Evolutionary conservation across 495 filamentous ascomycete species (phyloP).

Genomic region (Neurospora sp.): DNA sequence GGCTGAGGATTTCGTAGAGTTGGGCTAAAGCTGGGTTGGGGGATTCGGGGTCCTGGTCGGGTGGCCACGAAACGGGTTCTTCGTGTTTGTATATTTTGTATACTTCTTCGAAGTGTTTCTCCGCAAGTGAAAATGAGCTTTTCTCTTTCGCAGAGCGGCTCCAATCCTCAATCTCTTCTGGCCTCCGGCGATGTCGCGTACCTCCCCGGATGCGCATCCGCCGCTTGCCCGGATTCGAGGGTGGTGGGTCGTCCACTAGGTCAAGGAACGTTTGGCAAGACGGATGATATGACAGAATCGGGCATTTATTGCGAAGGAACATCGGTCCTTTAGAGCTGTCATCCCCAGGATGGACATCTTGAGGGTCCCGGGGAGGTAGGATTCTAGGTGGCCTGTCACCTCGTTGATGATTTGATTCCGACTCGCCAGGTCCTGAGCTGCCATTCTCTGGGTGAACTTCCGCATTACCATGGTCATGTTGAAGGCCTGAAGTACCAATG

Average conservation of each 20-base stretch:
- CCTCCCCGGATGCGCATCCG: conserved; percentile 22
- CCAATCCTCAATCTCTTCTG: conserved; percentile 33
- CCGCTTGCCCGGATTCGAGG: conserved; percentile 22
- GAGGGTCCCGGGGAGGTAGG: conserved; percentile 6
- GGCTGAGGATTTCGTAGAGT: conserved; percentile 48
- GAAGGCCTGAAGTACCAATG: background rate
- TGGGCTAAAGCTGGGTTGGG: conserved; percentile 25
- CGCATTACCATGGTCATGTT: background rate
- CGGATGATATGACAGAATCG: conserved; percentile 49
- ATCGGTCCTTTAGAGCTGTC: conserved; percentile 30
- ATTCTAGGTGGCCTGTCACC: background rate
- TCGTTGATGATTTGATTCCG: background rate
- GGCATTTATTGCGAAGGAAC: conserved; percentile 48
- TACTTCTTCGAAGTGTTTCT: conserved; percentile 17
- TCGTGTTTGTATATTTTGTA: conserved; percentile 35
- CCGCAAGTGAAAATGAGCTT: background rate
- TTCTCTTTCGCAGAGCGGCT: conserved; percentile 1
- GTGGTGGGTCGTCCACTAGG: conserved; percentile 48
- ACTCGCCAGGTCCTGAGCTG: background rate
- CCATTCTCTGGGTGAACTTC: background rate
- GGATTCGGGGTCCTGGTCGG: conserved; percentile 29
- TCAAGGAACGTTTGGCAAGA: conserved; percentile 53
- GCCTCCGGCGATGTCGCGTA: conserved; percentile 38
- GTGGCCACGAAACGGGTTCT: conserved; percentile 50
- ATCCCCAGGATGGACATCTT: conserved; percentile 22